Evolutionary conservation across 768 basidiomycete species (phyloP).

Genomic region (Termitomyces bulborhizus): DNA sequence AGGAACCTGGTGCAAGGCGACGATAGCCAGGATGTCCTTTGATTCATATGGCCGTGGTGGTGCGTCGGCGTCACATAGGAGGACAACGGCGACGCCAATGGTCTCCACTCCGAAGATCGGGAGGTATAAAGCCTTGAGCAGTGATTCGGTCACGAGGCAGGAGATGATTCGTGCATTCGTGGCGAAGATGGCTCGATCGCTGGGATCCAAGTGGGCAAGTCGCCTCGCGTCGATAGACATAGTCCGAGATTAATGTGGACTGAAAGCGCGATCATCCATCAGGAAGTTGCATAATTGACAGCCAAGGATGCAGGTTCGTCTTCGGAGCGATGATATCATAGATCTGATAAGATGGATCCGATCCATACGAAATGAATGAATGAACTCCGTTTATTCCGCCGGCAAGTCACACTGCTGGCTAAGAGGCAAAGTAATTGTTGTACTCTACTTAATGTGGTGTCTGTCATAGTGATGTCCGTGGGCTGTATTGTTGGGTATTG

Average conservation of each 20-base stretch:
- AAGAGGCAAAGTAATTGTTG: no score
- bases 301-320: no score
- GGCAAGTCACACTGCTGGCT: no score
- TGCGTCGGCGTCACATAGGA: slow-evolving; percentile 24
- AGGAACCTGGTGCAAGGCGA: slow-evolving; percentile 40
- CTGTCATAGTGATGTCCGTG: no score
- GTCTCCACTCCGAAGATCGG: slow-evolving; percentile 27
- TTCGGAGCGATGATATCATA: no score
- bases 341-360: no score
- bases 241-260: background rate
- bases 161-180: slow-evolving; percentile 46
- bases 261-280: background rate
- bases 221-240: slow-evolving; percentile 22
- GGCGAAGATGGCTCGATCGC: slow-evolving; percentile 41
- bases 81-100: slow-evolving; percentile 35
- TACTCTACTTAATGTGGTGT: no score
- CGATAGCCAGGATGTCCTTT: slow-evolving; percentile 38
- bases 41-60: slow-evolving; percentile 18
- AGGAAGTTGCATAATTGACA: background rate
- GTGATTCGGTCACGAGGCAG: slow-evolving; percentile 52
- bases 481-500: no score
- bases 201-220: slow-evolving; percentile 25
- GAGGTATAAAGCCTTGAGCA: slow-evolving; percentile 41
- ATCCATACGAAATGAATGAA: no score
- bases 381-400: no score